Conservation (phyloP, 1,139 yeast species). For the Zygoascus hellenicus region DNA sequence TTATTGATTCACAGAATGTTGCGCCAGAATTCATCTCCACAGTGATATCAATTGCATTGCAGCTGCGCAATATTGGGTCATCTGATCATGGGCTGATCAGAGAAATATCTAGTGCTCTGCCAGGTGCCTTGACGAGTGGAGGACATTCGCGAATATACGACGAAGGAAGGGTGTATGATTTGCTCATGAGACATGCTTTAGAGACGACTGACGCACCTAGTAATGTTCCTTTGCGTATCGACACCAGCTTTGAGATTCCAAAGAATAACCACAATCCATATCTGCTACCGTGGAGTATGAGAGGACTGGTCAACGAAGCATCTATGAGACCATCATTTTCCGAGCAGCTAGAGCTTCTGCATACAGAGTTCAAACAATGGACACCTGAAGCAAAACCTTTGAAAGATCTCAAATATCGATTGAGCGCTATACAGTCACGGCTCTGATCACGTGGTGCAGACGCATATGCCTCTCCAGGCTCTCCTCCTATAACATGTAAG, state of each 20-base stretch:
- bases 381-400: constrained; percentile 73
- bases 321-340: constrained; percentile 35
- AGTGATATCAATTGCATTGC: constrained; percentile 43
- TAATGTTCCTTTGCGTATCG: constrained; percentile 23
- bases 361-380: constrained; percentile 76
- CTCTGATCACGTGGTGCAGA: constrained; percentile 15
- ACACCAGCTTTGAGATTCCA: constrained; percentile 29
- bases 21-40: constrained; percentile 50
- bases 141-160: constrained; percentile 90
- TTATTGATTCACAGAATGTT: constrained; percentile 64
- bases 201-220: constrained; percentile 62
- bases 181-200: constrained; percentile 67
- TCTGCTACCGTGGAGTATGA: constrained; percentile 84
- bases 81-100: constrained; percentile 47
- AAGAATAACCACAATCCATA: constrained; percentile 65
- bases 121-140: constrained; percentile 90
- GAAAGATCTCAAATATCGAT: constrained; percentile 76
- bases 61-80: constrained; percentile 34
- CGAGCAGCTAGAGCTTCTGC: constrained; percentile 54
- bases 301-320: constrained; percentile 66
- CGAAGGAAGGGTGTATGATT: constrained; percentile 76
- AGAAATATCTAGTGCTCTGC: constrained; percentile 74
- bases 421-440: constrained; percentile 51
- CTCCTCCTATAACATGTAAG: background rate
- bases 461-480: too few species aligned